Conservation (phyloP, 805 yeast genomes). For the Saccharomycopsis fodiens region DNA sequence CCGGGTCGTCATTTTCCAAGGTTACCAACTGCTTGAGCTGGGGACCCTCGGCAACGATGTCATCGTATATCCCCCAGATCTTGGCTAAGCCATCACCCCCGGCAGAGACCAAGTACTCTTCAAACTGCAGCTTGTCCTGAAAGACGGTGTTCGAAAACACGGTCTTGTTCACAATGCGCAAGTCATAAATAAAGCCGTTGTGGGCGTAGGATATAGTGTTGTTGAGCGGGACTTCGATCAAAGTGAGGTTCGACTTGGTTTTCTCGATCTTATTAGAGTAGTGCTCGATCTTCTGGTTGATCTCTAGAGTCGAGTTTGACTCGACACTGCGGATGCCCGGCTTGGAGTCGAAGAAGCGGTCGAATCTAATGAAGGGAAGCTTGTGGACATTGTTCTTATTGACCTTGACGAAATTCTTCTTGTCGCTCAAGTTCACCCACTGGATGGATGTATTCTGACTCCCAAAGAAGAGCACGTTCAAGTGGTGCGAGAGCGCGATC, state of each 20-base stretch:
- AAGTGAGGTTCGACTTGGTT: conserved; percentile 22
- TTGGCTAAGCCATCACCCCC: conserved; percentile 92
- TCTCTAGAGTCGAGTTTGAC: conserved; percentile 24
- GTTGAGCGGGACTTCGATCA: conserved; percentile 60
- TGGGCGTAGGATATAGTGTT: conserved; percentile 80
- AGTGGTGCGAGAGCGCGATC: conserved; percentile 54
- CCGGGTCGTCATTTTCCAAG: conserved; percentile 59
- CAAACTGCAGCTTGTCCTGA: conserved; percentile 18
- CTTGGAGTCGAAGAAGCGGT: conserved; percentile 80
- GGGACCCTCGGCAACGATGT: conserved; percentile 13
- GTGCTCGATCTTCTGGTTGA: conserved; percentile 16
- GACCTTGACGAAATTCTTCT: conserved; percentile 19
- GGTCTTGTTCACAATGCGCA: conserved; percentile 22
- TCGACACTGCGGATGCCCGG: conserved; percentile 64
- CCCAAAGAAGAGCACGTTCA: conserved; percentile 69
- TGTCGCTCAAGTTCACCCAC: conserved; percentile 44
- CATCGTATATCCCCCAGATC: conserved; percentile 52
- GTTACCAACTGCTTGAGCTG: conserved; percentile 27
- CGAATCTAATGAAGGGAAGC: conserved; percentile 62
- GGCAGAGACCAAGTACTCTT: conserved; percentile 50
- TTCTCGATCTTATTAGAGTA: conserved; percentile 14
- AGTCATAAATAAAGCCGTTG: conserved; percentile 76
- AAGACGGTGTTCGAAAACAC: conserved; percentile 19
- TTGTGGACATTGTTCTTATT: conserved; percentile 28
- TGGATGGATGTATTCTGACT: conserved; percentile 87